Percentiles rank a stretch among this genome's conserved stretches.
These are phyloP conservation scores for Tetrapisispora phaffii DNA, from an alignment of 805 yeast species.

Conservation along the genomic window DNA sequence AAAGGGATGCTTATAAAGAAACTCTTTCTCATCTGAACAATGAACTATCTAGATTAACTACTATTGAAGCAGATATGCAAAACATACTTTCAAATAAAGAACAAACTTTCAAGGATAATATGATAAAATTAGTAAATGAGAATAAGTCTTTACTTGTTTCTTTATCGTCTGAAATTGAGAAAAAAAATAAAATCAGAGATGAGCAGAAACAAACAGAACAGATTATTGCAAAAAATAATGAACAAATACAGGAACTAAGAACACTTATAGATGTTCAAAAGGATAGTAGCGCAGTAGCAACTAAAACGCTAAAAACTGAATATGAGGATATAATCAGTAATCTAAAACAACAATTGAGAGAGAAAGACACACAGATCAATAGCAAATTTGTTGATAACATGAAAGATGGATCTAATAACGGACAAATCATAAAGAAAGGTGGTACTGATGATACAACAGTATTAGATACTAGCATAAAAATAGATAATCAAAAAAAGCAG, in stretches of 20 bases:
- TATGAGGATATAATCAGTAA: background rate
- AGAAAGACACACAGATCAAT: background rate
- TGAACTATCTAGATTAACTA: slow-evolving; percentile 22
- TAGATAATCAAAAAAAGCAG: background rate
- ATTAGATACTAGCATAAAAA: too few relatives aligned
- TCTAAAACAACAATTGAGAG: background rate
- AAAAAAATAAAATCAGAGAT: background rate
- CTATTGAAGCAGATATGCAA: slow-evolving; percentile 9
- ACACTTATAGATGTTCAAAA: background rate
- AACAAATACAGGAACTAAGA: background rate
- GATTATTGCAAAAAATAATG: background rate
- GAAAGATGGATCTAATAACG: background rate
- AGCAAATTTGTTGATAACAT: background rate
- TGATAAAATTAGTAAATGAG: background rate
- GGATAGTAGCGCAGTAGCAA: background rate
- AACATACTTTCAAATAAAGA: slow-evolving; percentile 3
- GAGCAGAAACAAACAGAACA: background rate
- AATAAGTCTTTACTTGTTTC: background rate
- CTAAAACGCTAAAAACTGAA: background rate
- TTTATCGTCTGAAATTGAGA: background rate
- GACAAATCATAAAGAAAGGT: background rate
- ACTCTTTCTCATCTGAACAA: slow-evolving; percentile 19
- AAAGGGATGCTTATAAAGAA: slow-evolving; percentile 24
- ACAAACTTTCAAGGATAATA: slow-evolving; percentile 5
- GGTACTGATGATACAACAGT: background rate